Percentiles rank a stretch among this genome's conserved stretches.
These are phyloP conservation scores for Rhododendron vialii DNA, from an alignment of 148 eudicot genomes.

Conservation along the genomic window DNA sequence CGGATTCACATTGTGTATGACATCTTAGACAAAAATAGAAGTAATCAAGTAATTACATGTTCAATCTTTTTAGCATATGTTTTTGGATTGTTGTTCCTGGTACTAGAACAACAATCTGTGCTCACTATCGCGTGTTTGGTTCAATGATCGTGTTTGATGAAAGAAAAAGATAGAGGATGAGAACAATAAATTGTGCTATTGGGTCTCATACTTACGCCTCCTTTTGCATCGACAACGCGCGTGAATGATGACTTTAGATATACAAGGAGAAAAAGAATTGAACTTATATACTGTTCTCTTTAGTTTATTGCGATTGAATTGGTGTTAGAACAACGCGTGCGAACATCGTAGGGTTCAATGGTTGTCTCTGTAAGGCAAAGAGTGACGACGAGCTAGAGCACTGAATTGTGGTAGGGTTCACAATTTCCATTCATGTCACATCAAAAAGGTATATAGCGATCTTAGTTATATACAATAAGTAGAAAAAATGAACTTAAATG, in stretches of 20 bases:
- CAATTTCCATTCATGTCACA: neutral
- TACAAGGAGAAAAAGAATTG: neutral
- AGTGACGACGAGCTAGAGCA: neutral
- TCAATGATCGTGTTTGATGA: neutral
- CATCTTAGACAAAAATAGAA: neutral
- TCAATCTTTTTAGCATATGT: neutral
- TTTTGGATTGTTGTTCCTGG: neutral
- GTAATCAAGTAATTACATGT: neutral
- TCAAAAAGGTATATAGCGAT: neutral
- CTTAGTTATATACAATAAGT: neutral
- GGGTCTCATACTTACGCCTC: neutral
- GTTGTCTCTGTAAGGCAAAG: neutral
- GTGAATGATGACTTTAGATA: neutral
- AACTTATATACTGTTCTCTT: no score
- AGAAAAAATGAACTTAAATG: neutral
- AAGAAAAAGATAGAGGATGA: neutral
- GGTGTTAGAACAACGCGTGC: neutral
- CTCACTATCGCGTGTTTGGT: neutral
- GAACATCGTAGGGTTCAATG: neutral
- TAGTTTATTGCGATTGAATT: no score
- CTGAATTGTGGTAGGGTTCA: neutral
- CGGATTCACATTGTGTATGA: neutral
- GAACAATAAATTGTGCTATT: neutral
- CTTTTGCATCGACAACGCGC: no score
- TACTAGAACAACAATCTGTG: neutral